Evolutionary conservation across 805 yeast species (phyloP), one percentile per base, ranked within the genome.

Genomic region (Ascoidea tarda): DNA sequence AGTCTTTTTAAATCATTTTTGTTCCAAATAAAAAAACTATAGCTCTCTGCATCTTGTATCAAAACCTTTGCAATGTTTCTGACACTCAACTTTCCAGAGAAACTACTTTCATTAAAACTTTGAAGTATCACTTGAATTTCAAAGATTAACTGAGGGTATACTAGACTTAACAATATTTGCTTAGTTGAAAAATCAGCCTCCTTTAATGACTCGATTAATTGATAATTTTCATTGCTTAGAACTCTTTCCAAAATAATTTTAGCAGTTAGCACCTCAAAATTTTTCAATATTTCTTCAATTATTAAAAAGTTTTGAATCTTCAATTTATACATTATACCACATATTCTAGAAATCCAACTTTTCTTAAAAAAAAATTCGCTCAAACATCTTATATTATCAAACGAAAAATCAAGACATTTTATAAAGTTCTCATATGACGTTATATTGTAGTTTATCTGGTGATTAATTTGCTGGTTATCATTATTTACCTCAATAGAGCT

Each of bases 301-400:
- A 51, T 14, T 10, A 33, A 10, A 44, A 1, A 60, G 54, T 4
- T 57, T 55, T 3, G 60, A 50, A 33, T 53, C 55, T 54, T 57
- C 55, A 48, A 60, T 44, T 33, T 62, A 55, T 47, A 56, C 57
- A 62, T 4, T 75, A 64, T 49, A 75, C 65, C 6, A 70, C 61
- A 12, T 65, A 61, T 1, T 76, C 60, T 5, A 76, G 55, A 1
- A 69, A 61, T 32, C 64, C 62, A 10, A 59, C 58, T 28, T 74
- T 59, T 46, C 63, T 64, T 4, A 67, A 64, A 33, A 65, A 57
- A 5, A 65, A 58, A n/a, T 57, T 59, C 38, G 57, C 59, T 52
- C 65, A 70, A 6, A 62, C 62, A 55, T 0, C 55, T 49, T 47
- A 62, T 53, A 32, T 58, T 64, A 56, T 63, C 33, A 63, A 72